Evolutionary conservation across 495 filamentous ascomycete genomes (phyloP), one percentile per base, ranked within the genome.

Genomic region (Viridothelium virens): DNA sequence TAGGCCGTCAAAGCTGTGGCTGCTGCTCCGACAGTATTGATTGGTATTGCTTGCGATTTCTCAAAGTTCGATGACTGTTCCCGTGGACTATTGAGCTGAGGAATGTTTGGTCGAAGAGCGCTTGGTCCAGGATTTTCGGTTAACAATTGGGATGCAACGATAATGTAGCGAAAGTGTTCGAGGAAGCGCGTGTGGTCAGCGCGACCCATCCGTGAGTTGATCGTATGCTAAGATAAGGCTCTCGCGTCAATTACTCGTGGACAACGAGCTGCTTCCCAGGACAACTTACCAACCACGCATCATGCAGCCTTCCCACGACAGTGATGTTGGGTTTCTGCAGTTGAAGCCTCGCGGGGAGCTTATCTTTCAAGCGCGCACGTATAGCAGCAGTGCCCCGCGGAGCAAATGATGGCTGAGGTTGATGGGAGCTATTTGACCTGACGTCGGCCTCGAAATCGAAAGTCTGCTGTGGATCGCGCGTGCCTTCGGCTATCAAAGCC

Each of bases 121-220:
- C 66, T 70, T 39, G 76, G 73, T 38, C 81, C 82, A 37, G 83
- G 80, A 63, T 87, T 85, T 63, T 91, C 87, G 70, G 83, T 90
- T 63, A 98, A 79, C 31, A 98, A 83, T 72, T 96, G 94, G 47
- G 94, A 98, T 37, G 93, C 92, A 62, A 97, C 87, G 67, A 98
- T 93, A 39, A 92, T 88, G 74, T 97, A 97, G 34, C 94, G 89
- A 65, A 97, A 97, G 70, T 93, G 89, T 79, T 98, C 94, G 61
- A 98, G 82, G 71, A 98, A 98, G 56, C 86, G 84, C 67, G 87
- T 82, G 72, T 94, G 96, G 68, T 96, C 91, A 65, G 86, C 86
- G 69, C 87, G 83, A 46, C 90, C 88, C 68, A 97, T 83, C 63
- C 87, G 85, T 50, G 90, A 88, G 69, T 91, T 92, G 53, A 90